phyloP scores from a whole-genome alignment of 495 filamentous ascomycete genomes.

The Trichoderma gamsii region DNA sequence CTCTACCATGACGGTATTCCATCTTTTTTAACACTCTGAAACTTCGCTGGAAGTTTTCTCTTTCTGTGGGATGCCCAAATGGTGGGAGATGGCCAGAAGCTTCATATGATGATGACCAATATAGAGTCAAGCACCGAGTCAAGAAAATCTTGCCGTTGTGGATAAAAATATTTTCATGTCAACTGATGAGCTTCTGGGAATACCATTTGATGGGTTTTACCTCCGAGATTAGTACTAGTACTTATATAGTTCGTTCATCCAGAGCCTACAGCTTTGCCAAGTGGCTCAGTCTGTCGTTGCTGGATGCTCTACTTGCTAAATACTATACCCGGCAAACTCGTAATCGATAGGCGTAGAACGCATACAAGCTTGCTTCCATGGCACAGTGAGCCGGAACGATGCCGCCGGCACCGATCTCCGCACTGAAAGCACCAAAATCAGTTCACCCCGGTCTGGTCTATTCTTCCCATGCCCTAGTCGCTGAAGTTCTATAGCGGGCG shows the following conservation, averaged over 20 bases:
- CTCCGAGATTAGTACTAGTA: no score
- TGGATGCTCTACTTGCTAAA: no score
- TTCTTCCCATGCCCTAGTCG: no score
- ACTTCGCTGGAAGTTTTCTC: constrained; percentile 39
- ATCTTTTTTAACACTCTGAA: constrained; percentile 39
- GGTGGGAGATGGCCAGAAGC: constrained; percentile 66
- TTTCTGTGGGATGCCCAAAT: constrained; percentile 30
- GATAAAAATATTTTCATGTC: constrained; percentile 14
- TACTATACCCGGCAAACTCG: no score
- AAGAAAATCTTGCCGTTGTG: constrained; percentile 15
- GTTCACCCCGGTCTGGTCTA: no score
- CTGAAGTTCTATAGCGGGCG: not conserved
- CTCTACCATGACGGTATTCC: constrained; percentile 25
- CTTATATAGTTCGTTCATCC: no score
- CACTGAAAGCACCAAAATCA: no score
- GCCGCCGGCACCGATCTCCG: no score
- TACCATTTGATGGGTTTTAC: not conserved
- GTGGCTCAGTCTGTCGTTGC: not conserved
- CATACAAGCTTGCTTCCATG: no score
- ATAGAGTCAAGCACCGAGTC: constrained; percentile 99
- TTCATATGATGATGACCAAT: constrained; percentile 88
- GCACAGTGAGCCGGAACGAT: no score
- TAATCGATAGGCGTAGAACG: no score
- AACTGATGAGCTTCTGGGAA: constrained; percentile 7
- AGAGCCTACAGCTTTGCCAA: not conserved